Evolutionary conservation across 2,329 filamentous ascomycete species (phyloP), one percentile per base, ranked within the genome.

Genomic region (Aspergillus ustus): DNA sequence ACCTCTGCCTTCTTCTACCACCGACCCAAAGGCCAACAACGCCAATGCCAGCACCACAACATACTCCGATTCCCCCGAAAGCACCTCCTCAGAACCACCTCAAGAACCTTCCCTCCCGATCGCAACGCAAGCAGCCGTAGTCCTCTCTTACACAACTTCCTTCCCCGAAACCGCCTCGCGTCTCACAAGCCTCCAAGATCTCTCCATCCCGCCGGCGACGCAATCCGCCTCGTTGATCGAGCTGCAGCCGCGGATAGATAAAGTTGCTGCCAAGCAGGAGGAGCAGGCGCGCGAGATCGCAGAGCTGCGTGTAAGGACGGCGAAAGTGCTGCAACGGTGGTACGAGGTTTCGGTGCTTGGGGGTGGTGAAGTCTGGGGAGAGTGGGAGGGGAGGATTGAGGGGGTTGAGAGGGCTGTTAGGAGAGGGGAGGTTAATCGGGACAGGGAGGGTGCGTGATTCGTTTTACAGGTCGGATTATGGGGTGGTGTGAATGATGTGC

Each of bases 261-360:
- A 69, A 37, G 57, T 80, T 13, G 66, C 73, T 50, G 60, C 66
- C 29, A 69, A 66, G 40, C 80, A 82, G 69, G 70, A 74, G 4
- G 68, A 73, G 20, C 77, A 82, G 64, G 75, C 75, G 17, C 65
- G 60, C 13, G 71, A 77, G 37, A 72, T 82, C 13, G 76, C 75
- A 7, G 78, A 78, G 56, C 61, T 83, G 55, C 71, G 80, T 37
- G 69, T 76, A 9, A 74, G 78, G 13, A 81, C 78, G 57, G 80
- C 80, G 28, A 74, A 75, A 64, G 79, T 85, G 25, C 77, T 92
- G 62, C 84, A 89, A 66, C 77, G 81, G 40, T 96, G 92, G 89
- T 93, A 94, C 76, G 88, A 93, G 73, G 80, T 86, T 25, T 86
- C 87, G 3, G 82, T 95, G 48, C 79, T 96, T 52, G 84, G 84